A percentile compares a stretch with the other conserved stretches of the same genome.
Evolutionary conservation across 352 stramenopile species (phyloP).

Genomic region (Pythium pectinolyticum): DNA sequence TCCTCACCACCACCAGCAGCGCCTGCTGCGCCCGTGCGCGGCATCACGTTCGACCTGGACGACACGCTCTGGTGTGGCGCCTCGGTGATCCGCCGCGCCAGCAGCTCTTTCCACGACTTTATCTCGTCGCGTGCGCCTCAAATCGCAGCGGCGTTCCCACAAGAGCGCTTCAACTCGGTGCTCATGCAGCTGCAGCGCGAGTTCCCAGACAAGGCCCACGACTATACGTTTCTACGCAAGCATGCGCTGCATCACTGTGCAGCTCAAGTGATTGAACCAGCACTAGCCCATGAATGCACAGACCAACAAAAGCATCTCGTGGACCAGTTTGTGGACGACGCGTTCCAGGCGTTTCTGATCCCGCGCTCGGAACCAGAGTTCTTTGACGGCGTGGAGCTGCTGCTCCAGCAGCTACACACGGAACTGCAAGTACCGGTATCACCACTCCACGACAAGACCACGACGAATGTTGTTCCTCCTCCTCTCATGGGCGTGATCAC

Average conservation of each 20-base stretch:
- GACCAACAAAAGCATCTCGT: no score
- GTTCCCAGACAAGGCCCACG: conserved; percentile 48
- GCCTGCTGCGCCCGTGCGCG: conserved; percentile 31
- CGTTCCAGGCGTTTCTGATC: conserved; percentile 59
- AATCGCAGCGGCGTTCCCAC: conserved; percentile 43
- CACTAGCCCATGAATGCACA: conserved; percentile 19
- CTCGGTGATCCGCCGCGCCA: conserved; percentile 48
- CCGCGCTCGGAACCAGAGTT: conserved; percentile 59
- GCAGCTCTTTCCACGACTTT: conserved; percentile 49
- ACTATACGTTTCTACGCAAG: conserved; percentile 73
- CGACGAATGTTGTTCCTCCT: background rate
- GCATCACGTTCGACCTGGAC: conserved; percentile 79
- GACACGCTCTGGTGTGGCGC: conserved; percentile 75
- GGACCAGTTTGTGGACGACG: conserved; percentile 46
- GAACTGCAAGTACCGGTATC: conserved; percentile 25
- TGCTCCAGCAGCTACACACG: conserved; percentile 41
- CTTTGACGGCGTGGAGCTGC: conserved; percentile 53
- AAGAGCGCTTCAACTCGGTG: conserved; percentile 39
- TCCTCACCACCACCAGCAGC: background rate
- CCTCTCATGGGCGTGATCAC: conserved; percentile 58
- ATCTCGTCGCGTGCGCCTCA: conserved; percentile 35
- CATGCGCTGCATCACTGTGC: conserved; percentile 55
- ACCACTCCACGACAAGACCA: background rate
- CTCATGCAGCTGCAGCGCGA: conserved; percentile 43
- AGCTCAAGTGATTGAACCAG: conserved; percentile 5